These are phyloP conservation scores for Xylaria curta DNA, from an alignment of 495 filamentous ascomycete genomes.

Conservation along the genomic window DNA sequence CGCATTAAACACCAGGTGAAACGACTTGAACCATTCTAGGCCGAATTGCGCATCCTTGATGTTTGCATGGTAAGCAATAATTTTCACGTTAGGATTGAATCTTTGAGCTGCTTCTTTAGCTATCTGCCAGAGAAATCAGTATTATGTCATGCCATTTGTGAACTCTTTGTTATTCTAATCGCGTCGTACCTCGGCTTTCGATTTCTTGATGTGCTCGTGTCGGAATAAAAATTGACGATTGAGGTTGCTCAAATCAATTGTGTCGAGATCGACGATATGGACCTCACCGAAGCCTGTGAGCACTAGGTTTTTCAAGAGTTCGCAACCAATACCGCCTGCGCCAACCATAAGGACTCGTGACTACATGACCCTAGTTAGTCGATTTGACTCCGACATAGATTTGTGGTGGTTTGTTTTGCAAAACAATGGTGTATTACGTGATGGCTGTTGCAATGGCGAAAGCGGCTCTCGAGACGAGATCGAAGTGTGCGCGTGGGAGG, in stretches of 20 bases:
- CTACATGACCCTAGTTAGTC: constrained; percentile 57
- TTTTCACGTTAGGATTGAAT: constrained; percentile 89
- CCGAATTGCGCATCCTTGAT: constrained; percentile 95
- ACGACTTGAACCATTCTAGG: constrained; percentile 85
- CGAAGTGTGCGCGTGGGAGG: constrained; percentile 5
- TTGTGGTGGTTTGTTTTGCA: background rate
- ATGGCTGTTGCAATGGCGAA: background rate
- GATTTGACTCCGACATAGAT: background rate
- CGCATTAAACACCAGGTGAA: constrained; percentile 92
- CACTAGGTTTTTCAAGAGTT: constrained; percentile 95
- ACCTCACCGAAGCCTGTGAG: constrained; percentile 93
- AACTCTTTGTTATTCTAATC: constrained; percentile 3
- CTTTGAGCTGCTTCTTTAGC: constrained; percentile 90
- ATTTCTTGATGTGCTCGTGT: constrained; percentile 96
- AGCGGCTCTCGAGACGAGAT: background rate
- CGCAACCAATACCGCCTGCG: constrained; percentile 96
- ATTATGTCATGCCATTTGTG: background rate
- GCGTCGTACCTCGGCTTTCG: constrained; percentile 86
- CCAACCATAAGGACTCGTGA: constrained; percentile 92
- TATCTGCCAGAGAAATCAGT: constrained; percentile 64
- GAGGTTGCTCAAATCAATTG: constrained; percentile 96
- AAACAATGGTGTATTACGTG: background rate
- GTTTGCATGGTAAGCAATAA: constrained; percentile 91
- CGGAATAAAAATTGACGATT: constrained; percentile 98
- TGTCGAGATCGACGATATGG: constrained; percentile 96